These are phyloP conservation scores for Jaltomata sinuosa DNA, from an alignment of 257 asterid species.

Conservation along the genomic window DNA sequence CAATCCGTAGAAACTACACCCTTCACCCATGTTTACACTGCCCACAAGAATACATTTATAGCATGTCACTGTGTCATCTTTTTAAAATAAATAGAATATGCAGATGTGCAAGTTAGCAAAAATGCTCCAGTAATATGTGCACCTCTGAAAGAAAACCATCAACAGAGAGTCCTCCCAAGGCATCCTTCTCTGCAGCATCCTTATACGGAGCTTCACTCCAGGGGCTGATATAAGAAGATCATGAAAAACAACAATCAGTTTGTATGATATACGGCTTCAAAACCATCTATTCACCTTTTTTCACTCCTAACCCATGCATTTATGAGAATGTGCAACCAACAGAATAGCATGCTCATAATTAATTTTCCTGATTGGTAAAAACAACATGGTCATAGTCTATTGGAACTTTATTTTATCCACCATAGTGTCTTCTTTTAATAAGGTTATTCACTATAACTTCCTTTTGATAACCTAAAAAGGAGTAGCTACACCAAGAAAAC, in stretches of 20 bases:
- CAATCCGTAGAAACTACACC: neutral
- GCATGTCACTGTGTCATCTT: neutral
- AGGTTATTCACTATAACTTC: neutral
- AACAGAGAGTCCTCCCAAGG: slow-evolving; percentile 73
- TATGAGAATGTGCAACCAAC: neutral
- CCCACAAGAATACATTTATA: neutral
- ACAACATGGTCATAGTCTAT: neutral
- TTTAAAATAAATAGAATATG: neutral
- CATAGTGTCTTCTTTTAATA: neutral
- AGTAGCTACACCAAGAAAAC: neutral
- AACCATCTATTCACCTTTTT: neutral
- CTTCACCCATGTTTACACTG: neutral
- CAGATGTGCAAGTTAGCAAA: neutral
- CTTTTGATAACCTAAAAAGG: neutral
- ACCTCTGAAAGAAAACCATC: slow-evolving; percentile 90
- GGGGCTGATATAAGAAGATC: slow-evolving; percentile 44
- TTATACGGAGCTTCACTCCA: slow-evolving; percentile 83
- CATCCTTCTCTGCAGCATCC: slow-evolving; percentile 79
- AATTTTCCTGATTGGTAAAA: neutral
- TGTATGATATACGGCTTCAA: neutral
- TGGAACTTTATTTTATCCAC: neutral
- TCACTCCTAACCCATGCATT: neutral
- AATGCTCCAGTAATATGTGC: slow-evolving; percentile 12
- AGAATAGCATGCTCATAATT: neutral
- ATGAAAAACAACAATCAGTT: neutral